Base-by-base conservation (phyloP, 805 yeast genomes). In the Sporopachydermia lactativora region DNA sequence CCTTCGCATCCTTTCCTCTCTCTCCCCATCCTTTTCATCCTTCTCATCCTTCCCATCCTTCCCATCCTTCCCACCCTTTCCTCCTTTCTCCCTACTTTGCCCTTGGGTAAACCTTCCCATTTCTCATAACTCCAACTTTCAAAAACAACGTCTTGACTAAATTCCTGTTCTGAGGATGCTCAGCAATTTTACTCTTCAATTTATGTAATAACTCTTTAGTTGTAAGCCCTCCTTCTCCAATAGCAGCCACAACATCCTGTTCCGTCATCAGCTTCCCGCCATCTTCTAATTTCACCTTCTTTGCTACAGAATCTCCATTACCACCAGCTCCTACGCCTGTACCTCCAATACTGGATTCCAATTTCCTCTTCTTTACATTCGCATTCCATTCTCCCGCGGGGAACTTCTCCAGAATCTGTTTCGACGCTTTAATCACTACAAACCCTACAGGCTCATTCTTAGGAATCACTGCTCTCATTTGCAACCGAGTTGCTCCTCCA, bases 321-420 rank as follows among this genome's bases (percentile, higher is more conserved):
- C 39, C 42, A 17, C 43, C 4, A 40, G 31, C 3, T 47, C 41
- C 14, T 48, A 40, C 1, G 47, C 42, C 17, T 41, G 41, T 39
- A 36, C 47, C 34, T 28, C 17, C 13, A 34, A n/a, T 4, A 24
- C 19, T 37, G 15, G 11, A 35, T 49, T 56, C 41, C n/a, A 47
- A 31, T 45, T 56, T 54, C 42, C 55, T 42, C 45, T 58, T 61
- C 44, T 60, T 65, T 5, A 64, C 65, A 24, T 57, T 54, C 16
- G 95, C 89, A 58, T 79, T 79, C 96, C 96, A 88, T 41, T 76
- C 82, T 18, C 95, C 95, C 15, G 56, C 61, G 2, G 92, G 92
- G 61, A 86, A 85, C 31, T 70, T 70, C 14, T 61, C 55, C 44
- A 88, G 65, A 13, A 81, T 65, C 34, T 66, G 65, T 11, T 71